phyloP scores from a whole-genome alignment of 306 rosid species.

The Clitoria ternatea region DNA sequence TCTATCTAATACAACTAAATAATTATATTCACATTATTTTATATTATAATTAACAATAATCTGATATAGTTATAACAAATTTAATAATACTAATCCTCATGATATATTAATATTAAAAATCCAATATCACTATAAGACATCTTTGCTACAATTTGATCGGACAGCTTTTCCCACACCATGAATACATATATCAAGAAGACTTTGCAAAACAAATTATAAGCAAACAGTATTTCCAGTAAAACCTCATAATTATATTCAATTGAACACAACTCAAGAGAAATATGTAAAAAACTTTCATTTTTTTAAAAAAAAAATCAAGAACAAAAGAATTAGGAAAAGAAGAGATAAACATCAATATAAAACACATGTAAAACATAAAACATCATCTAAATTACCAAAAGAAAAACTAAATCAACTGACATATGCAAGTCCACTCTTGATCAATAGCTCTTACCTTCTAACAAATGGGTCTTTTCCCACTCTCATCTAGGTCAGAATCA shows the following conservation, averaged over 20 bases:
- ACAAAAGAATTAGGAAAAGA: not conserved
- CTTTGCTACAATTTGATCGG: conserved; percentile 83
- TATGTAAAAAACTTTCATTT: not conserved
- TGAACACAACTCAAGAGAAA: not conserved
- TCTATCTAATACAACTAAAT: too few species aligned
- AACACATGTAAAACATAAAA: conserved; percentile 9
- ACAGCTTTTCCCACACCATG: conserved; percentile 63
- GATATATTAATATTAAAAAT: too few species aligned
- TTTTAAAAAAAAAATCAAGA: not conserved
- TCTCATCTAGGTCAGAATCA: conserved; percentile 46
- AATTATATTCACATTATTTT: too few species aligned
- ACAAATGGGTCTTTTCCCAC: conserved; percentile 90
- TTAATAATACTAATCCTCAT: too few species aligned
- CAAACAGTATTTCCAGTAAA: conserved; percentile 14
- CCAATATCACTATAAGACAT: conserved; percentile 70
- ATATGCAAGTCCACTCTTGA: conserved; percentile 93
- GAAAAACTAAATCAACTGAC: conserved; percentile 42
- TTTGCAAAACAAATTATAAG: conserved; percentile 45
- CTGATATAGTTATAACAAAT: too few species aligned
- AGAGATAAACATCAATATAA: not conserved
- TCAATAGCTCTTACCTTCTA: conserved; percentile 85
- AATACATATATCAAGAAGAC: conserved; percentile 65
- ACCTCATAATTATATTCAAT: conserved; percentile 15
- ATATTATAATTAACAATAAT: too few species aligned
- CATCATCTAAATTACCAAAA: not conserved